Evolutionary conservation across 345 rosid genomes (phyloP).

Genomic region (Corchorus olitorius): DNA sequence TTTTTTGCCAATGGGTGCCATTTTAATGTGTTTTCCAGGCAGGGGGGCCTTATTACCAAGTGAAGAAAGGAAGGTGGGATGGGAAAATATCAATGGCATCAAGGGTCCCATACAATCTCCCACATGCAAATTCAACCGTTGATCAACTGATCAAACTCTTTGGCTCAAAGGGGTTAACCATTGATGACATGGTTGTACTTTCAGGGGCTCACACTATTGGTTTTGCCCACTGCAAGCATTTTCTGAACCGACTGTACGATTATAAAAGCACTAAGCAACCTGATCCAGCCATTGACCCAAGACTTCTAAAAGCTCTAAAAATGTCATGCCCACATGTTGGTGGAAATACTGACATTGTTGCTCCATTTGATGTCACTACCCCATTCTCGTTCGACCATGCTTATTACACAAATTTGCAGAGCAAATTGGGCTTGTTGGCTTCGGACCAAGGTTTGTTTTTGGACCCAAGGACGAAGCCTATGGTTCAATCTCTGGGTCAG

Average conservation of each 20-base stretch:
- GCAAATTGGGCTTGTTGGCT: slow-evolving; percentile 60
- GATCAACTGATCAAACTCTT: slow-evolving; percentile 71
- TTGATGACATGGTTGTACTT: slow-evolving; percentile 68
- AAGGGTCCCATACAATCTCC: slow-evolving; percentile 53
- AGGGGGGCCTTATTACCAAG: slow-evolving; percentile 85
- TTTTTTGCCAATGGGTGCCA: not conserved
- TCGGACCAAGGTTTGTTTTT: slow-evolving; percentile 62
- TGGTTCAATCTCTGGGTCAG: slow-evolving; percentile 52
- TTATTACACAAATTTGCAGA: slow-evolving; percentile 56
- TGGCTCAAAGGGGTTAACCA: slow-evolving; percentile 63
- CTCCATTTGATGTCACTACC: slow-evolving; percentile 72
- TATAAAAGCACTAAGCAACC: slow-evolving; percentile 56
- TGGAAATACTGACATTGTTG: slow-evolving; percentile 50
- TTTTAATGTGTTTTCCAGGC: slow-evolving; percentile 35
- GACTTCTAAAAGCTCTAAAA: slow-evolving; percentile 62
- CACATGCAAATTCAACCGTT: slow-evolving; percentile 65
- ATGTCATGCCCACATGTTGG: slow-evolving; percentile 70
- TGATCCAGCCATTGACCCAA: slow-evolving; percentile 61
- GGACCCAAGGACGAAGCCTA: slow-evolving; percentile 61
- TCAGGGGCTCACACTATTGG: slow-evolving; percentile 91
- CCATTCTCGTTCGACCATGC: slow-evolving; percentile 75
- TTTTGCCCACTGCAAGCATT: slow-evolving; percentile 70
- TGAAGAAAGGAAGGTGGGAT: slow-evolving; percentile 84
- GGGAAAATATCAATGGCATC: slow-evolving; percentile 67
- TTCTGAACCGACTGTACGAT: slow-evolving; percentile 61